phyloP scores from a whole-genome alignment of 768 basidiomycete genomes.

The Boletus eberwhitei region DNA sequence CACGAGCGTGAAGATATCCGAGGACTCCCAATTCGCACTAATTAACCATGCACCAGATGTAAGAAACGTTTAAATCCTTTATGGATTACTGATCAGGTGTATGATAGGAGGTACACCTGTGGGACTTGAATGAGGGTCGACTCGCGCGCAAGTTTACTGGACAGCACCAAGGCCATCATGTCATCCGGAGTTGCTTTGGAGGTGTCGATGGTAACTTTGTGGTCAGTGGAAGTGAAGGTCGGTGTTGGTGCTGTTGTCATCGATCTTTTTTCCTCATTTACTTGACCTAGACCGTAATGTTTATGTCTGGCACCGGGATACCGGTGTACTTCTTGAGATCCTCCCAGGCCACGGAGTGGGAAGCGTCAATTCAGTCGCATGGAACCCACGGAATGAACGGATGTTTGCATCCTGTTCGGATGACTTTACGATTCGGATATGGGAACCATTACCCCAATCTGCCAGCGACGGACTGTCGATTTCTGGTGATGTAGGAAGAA shows the following conservation, averaged over 20 bases:
- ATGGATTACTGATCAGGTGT: constrained; percentile 7
- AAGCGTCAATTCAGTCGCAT: constrained; percentile 93
- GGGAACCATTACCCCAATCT: constrained; percentile 51
- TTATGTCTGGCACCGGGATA: constrained; percentile 93
- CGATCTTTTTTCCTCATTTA: constrained; percentile 10
- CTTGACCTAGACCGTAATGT: constrained; percentile 76
- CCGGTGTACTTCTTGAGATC: constrained; percentile 79
- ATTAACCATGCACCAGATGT: constrained; percentile 88
- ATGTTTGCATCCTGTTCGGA: constrained; percentile 98
- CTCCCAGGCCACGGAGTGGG: constrained; percentile 84
- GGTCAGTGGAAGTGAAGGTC: constrained; percentile 94
- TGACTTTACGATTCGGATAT: constrained; percentile 86
- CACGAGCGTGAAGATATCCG: constrained; percentile 83
- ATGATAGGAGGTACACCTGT: constrained; percentile 81
- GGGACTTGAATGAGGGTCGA: constrained; percentile 70
- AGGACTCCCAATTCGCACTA: constrained; percentile 82
- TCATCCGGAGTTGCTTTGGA: constrained; percentile 93
- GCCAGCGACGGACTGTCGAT: constrained; percentile 18
- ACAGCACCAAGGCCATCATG: constrained; percentile 77
- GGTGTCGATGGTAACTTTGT: constrained; percentile 86
- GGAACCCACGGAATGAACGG: constrained; percentile 85
- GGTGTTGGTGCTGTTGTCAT: constrained; percentile 16
- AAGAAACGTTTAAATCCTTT: constrained; percentile 29
- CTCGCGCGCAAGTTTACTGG: constrained; percentile 81
- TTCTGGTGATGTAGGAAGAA: constrained; percentile 22